phyloP scores from a whole-genome alignment of 2,329 filamentous ascomycete species.

The Colletotrichum brevisporum region DNA sequence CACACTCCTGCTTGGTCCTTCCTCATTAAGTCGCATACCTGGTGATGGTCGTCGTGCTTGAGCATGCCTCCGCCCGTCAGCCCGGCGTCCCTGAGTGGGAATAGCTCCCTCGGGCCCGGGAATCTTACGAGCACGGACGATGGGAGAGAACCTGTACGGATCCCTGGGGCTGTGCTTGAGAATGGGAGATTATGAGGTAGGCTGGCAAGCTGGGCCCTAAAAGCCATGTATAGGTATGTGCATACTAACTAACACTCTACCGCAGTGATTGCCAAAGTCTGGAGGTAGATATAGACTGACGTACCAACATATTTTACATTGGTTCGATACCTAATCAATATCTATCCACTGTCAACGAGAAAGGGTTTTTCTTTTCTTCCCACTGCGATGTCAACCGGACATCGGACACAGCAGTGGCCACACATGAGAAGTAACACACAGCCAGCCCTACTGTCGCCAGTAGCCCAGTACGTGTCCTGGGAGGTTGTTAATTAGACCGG shows the following conservation, averaged over 20 bases:
- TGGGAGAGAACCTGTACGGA: background rate
- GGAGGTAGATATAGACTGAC: too few species aligned
- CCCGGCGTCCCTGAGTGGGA: constrained; percentile 16
- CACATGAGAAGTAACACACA: constrained; percentile 10
- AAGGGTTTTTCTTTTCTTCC: too few species aligned
- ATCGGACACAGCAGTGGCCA: constrained; percentile 3
- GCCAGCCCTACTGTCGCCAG: constrained; percentile 22
- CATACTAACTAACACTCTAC: too few species aligned
- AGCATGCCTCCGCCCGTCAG: background rate
- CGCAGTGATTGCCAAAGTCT: too few species aligned
- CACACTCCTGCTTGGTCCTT: constrained; percentile 12
- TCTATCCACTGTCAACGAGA: too few species aligned
- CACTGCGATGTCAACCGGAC: background rate
- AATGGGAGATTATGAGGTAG: constrained; percentile 29
- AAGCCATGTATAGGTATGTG: background rate
- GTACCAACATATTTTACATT: too few species aligned
- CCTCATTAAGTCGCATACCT: constrained; percentile 31
- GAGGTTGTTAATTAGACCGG: constrained; percentile 4
- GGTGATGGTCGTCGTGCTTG: constrained; percentile 8
- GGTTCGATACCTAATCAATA: too few species aligned
- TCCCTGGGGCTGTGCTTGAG: constrained; percentile 35
- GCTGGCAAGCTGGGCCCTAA: constrained; percentile 13
- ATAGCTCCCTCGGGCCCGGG: constrained; percentile 17
- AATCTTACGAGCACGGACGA: constrained; percentile 8
- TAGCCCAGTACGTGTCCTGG: background rate